phyloP scores from a whole-genome alignment of 176 grass and related monocot species.

The Oryza brachyantha region DNA sequence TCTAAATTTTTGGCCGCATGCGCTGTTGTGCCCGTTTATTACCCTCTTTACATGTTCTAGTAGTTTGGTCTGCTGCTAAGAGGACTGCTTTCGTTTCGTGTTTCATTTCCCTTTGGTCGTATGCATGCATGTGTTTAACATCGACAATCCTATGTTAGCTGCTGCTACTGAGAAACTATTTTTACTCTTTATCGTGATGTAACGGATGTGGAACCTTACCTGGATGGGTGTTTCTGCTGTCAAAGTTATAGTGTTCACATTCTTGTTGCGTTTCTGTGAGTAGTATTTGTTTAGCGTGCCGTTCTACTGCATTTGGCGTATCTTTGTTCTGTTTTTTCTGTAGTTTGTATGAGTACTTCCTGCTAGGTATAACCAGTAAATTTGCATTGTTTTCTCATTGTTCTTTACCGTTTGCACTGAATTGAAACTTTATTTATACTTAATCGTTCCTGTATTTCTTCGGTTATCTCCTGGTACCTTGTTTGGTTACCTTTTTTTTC shows the following conservation, averaged over 20 bases:
- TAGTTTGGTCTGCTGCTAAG: neutral
- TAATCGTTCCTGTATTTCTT: too few relatives aligned
- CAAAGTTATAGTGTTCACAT: neutral
- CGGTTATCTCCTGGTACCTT: too few relatives aligned
- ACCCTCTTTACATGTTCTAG: neutral
- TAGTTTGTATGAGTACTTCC: too few relatives aligned
- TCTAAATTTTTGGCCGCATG: slow-evolving; percentile 16
- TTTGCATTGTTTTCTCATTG: too few relatives aligned
- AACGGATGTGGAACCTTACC: neutral
- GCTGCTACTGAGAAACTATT: neutral
- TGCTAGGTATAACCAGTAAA: too few relatives aligned
- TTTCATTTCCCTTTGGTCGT: neutral
- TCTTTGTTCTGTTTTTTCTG: too few relatives aligned
- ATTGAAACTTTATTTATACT: too few relatives aligned
- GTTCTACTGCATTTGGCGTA: too few relatives aligned
- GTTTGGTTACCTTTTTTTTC: too few relatives aligned
- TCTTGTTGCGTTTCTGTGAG: neutral
- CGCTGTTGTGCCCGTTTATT: neutral
- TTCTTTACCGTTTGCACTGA: too few relatives aligned
- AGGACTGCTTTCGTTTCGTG: neutral
- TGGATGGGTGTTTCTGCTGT: neutral
- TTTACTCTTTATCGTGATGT: slow-evolving; percentile 9
- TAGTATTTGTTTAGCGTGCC: neutral
- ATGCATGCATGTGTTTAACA: neutral
- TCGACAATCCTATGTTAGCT: neutral